Base-by-base conservation (phyloP, 2,329 filamentous ascomycete genomes). In the Fonsecaea nubica region DNA sequence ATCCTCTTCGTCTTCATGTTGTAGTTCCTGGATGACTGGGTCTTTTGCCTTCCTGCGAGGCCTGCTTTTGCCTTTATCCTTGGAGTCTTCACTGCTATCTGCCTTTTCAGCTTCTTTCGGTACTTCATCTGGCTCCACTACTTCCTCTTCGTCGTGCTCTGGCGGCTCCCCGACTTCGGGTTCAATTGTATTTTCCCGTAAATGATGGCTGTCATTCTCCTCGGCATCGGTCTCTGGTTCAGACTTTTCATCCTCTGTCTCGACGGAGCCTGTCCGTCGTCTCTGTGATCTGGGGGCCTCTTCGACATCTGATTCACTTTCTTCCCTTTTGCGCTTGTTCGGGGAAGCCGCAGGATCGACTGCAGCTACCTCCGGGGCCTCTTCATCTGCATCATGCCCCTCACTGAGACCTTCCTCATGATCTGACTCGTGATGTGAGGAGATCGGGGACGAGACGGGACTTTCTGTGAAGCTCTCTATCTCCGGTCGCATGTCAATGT, bases 71-170 rank as follows among this genome's bases (percentile, higher is more conserved):
- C 72, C 81, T 70, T 80, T 83, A 59, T 77, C 75, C 71, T 80
- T 83, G 50, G 73, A 73, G 25, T 80, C 78, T 56, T 80, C 93
- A 50, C 86, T 86, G 74, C 88, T 95, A 75, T 89, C 89, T 74
- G 90, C 87, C 70, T 91, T 75, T 7, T 78, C 77, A 53, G 77
- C 75, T 58, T 79, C 78, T 50, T 74, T 75, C 21, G 76, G 76
- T 58, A 74, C 74, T 42, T 74, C 72, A 62, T 77, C 75, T 50
- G 76, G 78, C 50, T 80, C 79, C 30, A 83, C 83, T 62, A 86
- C 82, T 45, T 84, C 85, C 64, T 87, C 85, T 48, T 79, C 79
- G 21, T 76, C 80, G 9, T 80, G 69, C 62, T 61, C 75, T 63
- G 62, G 71, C 4, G 68, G 30, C 30, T 32, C 71, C 58, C 71